phyloP scores from a whole-genome alignment of 805 yeast species.

The Candida broadrunensis region DNA sequence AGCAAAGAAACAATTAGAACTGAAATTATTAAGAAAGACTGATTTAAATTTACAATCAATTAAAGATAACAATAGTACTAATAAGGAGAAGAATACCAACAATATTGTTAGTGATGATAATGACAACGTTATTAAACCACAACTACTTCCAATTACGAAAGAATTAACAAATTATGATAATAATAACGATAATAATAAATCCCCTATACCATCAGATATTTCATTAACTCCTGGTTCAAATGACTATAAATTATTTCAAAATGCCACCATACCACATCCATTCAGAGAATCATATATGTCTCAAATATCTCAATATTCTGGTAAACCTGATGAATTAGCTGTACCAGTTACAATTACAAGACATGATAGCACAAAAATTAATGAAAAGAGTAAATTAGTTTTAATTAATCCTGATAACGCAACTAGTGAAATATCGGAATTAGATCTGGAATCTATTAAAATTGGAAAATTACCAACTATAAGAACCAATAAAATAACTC shows the following conservation, averaged over 20 bases:
- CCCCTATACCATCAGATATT: not conserved
- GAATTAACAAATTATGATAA: too few relatives aligned
- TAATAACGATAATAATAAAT: too few relatives aligned
- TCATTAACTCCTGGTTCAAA: not conserved
- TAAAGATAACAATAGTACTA: not conserved
- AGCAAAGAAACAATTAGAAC: not conserved
- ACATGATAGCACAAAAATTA: constrained; percentile 5
- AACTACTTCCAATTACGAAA: not conserved
- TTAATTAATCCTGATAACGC: not conserved
- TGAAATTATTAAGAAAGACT: not conserved
- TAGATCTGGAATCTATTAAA: constrained; percentile 4
- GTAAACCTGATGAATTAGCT: constrained; percentile 13
- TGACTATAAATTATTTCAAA: constrained; percentile 7
- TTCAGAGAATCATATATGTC: constrained; percentile 20
- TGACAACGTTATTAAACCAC: not conserved
- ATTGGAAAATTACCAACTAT: constrained; percentile 12
- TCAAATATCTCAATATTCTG: constrained; percentile 20
- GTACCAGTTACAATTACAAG: constrained; percentile 4
- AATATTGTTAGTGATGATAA: too few relatives aligned
- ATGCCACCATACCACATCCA: constrained; percentile 7
- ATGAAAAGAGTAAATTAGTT: not conserved
- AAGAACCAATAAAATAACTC: not conserved
- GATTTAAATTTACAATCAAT: not conserved
- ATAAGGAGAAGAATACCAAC: too few relatives aligned
- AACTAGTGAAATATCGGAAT: not conserved